Evolutionary conservation across 495 filamentous ascomycete genomes (phyloP).

Genomic region (Penicillium roqueforti): DNA sequence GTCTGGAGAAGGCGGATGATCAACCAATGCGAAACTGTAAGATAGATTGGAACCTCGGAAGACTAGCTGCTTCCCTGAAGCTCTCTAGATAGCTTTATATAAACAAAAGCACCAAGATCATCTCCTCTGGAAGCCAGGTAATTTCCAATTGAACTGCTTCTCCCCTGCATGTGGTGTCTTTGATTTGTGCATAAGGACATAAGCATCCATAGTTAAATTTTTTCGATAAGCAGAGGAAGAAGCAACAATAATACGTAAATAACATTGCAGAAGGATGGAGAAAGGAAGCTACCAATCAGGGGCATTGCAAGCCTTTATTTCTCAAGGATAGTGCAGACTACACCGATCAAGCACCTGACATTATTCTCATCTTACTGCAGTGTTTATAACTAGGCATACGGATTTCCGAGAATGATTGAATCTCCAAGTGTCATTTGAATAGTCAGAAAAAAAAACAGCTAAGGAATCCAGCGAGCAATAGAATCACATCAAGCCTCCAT

Average conservation of each 20-base stretch:
- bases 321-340: background rate
- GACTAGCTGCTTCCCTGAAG: too few species aligned
- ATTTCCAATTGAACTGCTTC: background rate
- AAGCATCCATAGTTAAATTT: too few species aligned
- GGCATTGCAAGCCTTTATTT: too few species aligned
- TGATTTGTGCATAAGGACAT: background rate
- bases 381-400: background rate
- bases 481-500: constrained; percentile 1
- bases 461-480: background rate
- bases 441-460: too few species aligned
- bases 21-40: too few species aligned
- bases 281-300: too few species aligned
- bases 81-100: too few species aligned
- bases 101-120: too few species aligned
- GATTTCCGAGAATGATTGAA: background rate
- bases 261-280: too few species aligned
- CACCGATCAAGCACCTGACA: background rate
- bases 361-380: background rate
- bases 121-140: too few species aligned
- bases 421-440: background rate
- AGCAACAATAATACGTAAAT: background rate
- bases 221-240: background rate
- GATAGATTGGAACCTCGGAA: too few species aligned
- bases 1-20: too few species aligned
- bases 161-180: background rate